Base-by-base conservation (phyloP, 1,139 yeast genomes). In the Candida glucosophila region DNA sequence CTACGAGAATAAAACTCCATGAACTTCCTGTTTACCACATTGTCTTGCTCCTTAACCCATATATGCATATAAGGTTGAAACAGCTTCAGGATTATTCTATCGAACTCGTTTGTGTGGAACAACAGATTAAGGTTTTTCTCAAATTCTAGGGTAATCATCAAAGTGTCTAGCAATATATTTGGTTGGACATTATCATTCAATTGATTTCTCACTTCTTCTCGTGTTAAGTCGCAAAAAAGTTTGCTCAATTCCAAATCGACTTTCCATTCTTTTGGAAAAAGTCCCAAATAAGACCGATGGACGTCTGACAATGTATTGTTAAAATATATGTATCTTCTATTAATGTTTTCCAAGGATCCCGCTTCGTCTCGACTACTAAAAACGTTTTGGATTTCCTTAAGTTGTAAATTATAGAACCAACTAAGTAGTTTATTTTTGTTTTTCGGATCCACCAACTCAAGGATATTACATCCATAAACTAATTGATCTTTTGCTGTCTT, bases 21-120 rank as follows among this genome's bases (percentile, higher is more conserved):
- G 30, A 88, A 58, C 41, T 81, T 83, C 7, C 66, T 55, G 24
- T 69, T 68, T 36, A 90, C 60, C 14, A 62, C 49, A 17, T 65
- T 61, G 35, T 82, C 88, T 51, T 90, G 97, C 43, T 83, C 81
- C 16, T 74, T 76, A n/a, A 90, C 76, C 95, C 97, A 92, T 6
- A 83, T 55, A 22, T 70, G 69, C 29, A 90, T 58, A 43, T 80
- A 83, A 3, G 96, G 95, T 45, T 83, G 94, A 49, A 86, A 88
- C 12, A 79, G 81, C 14, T 62, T 60, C 14, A 93, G 80, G 8
- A 88, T 73, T 22, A 67, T 58, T 25, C 67, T 68, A 22, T 66
- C 63, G 38, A 69, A 63, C 7, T 47, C 55, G 22, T 51, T 40
- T 3, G 59, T 49, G 10, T 51, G 51, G 47, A 79, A 80, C 28